Percentiles rank a stretch among this genome's conserved stretches.
Evolutionary conservation across 352 stramenopile genomes (phyloP).

Genomic region (Pythium dissimile): DNA sequence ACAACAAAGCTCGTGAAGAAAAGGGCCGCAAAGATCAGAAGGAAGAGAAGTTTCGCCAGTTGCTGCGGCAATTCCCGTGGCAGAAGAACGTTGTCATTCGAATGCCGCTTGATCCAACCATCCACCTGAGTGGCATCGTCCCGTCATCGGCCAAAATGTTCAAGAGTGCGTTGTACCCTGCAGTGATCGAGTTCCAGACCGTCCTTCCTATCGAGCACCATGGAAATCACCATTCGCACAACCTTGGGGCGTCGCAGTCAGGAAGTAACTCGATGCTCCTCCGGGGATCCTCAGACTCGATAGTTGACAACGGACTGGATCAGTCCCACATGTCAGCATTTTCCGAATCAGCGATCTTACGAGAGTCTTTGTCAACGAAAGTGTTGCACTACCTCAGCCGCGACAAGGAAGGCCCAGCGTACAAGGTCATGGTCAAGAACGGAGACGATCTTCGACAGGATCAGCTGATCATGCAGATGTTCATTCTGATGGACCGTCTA

Average conservation of each 20-base stretch:
- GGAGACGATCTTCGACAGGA: slow-evolving; percentile 99
- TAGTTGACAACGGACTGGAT: slow-evolving; percentile 20
- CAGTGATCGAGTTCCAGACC: slow-evolving; percentile 95
- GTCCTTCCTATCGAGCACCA: slow-evolving; percentile 42
- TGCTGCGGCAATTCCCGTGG: slow-evolving; percentile 87
- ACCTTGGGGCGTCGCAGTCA: neutral
- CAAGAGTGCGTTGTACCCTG: slow-evolving; percentile 97
- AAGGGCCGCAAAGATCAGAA: slow-evolving; percentile 96
- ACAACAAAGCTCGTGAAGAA: slow-evolving; percentile 90
- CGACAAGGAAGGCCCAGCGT: slow-evolving; percentile 83
- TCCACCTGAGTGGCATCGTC: slow-evolving; percentile 89
- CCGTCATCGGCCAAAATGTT: slow-evolving; percentile 95
- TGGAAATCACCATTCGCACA: slow-evolving; percentile 1
- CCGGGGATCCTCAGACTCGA: slow-evolving; percentile 42
- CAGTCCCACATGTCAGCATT: slow-evolving; percentile 9
- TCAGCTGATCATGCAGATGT: slow-evolving; percentile 99
- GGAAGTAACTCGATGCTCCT: slow-evolving; percentile 47
- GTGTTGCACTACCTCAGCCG: slow-evolving; percentile 78
- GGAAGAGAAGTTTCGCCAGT: slow-evolving; percentile 90
- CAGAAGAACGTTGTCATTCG: slow-evolving; percentile 74
- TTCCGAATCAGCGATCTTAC: slow-evolving; percentile 32
- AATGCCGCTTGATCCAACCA: slow-evolving; percentile 82
- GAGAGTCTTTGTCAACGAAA: slow-evolving; percentile 68
- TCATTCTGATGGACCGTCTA: slow-evolving; percentile 98
- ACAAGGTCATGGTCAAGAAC: slow-evolving; percentile 99